phyloP scores from a whole-genome alignment of 345 rosid species.

The Fremontodendron californicum region DNA sequence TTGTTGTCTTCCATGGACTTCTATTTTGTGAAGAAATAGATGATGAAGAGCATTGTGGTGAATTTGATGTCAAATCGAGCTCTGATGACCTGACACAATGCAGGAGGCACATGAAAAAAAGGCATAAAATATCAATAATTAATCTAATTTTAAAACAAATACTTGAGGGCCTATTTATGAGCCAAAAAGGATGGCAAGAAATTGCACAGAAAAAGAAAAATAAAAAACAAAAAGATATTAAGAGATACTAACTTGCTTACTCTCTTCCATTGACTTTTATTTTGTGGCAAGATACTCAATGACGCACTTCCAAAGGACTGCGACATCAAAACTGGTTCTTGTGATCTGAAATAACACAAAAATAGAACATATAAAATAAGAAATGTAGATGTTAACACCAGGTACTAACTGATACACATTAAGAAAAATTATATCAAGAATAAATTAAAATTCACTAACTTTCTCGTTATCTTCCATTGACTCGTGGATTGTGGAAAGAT shows the following conservation, averaged over 20 bases:
- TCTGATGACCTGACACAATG: conserved; percentile 41
- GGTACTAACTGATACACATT: not conserved
- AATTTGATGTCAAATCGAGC: conserved; percentile 34
- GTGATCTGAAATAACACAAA: conserved; percentile 28
- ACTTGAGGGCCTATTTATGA: conserved; percentile 1
- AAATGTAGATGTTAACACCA: not conserved
- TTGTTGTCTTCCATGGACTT: conserved; percentile 33
- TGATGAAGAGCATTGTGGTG: conserved; percentile 33
- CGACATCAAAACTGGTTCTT: conserved; percentile 24
- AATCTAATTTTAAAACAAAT: not conserved
- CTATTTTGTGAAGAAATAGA: conserved; percentile 36
- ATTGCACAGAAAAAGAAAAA: conserved; percentile 6
- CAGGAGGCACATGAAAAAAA: conserved; percentile 7
- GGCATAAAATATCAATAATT: not conserved
- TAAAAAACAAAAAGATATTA: conserved; percentile 10
- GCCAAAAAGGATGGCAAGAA: not conserved
- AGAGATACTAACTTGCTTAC: conserved; percentile 46
- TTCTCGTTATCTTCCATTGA: conserved; percentile 43
- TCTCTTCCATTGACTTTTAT: conserved; percentile 34
- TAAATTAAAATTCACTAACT: conserved; percentile 30
- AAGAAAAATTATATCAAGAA: conserved; percentile 20
- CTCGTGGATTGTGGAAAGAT: conserved; percentile 37
- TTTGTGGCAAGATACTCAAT: conserved; percentile 25
- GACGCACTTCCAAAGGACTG: conserved; percentile 21
- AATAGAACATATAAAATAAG: not conserved